Conservation (phyloP, 2,329 filamentous ascomycete genomes). For the Didymella pomorum region DNA sequence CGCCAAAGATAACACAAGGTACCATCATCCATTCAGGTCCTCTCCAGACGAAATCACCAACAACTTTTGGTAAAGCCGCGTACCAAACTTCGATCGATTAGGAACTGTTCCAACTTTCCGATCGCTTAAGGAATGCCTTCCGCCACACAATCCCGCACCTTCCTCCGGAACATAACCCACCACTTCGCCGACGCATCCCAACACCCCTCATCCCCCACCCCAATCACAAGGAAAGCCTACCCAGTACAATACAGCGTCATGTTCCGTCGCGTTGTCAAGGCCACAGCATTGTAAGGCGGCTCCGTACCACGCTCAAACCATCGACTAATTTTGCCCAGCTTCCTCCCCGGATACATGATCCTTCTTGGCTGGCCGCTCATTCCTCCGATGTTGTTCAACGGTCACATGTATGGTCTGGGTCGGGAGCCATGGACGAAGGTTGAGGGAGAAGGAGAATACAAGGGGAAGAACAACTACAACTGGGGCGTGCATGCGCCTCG, state of each 20-base stretch:
- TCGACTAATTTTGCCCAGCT: not conserved
- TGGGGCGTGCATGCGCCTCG: not conserved
- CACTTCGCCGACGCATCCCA: not conserved
- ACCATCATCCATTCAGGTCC: too few relatives aligned
- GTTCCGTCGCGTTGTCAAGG: not conserved
- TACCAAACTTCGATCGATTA: too few relatives aligned
- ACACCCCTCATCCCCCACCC: not conserved
- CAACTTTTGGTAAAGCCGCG: not conserved
- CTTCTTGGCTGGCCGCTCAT: slow-evolving; percentile 16
- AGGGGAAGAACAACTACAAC: not conserved
- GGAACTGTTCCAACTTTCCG: not conserved
- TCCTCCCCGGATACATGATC: slow-evolving; percentile 3
- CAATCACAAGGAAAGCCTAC: slow-evolving; percentile 1
- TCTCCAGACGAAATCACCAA: not conserved
- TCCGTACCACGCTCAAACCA: not conserved
- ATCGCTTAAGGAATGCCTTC: not conserved
- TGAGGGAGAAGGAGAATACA: not conserved
- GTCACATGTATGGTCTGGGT: slow-evolving; percentile 8
- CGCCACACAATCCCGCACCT: slow-evolving; percentile 6
- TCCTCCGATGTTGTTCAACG: slow-evolving; percentile 15
- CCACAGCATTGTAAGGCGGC: slow-evolving; percentile 10
- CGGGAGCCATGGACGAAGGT: slow-evolving; percentile 12
- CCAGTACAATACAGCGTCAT: slow-evolving; percentile 13
- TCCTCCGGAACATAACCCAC: slow-evolving; percentile 7
- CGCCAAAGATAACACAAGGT: too few relatives aligned